These are phyloP conservation scores for Pleurotus tuber-regium DNA, from an alignment of 768 basidiomycete genomes.

Conservation along the genomic window DNA sequence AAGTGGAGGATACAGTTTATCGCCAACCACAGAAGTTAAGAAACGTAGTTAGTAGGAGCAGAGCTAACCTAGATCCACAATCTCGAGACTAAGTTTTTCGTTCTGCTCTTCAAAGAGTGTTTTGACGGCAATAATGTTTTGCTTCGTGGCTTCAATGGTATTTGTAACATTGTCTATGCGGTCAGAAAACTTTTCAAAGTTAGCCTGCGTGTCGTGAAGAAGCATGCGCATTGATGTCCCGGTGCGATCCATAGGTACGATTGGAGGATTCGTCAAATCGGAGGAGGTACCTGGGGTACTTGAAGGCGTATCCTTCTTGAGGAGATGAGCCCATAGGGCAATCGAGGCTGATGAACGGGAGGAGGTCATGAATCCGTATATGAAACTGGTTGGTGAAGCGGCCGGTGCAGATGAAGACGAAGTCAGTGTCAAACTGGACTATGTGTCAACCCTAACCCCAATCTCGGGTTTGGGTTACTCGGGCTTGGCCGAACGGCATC, in stretches of 20 bases:
- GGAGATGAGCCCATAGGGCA: constrained; percentile 57
- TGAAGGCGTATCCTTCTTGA: constrained; percentile 38
- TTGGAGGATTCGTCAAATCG: constrained; percentile 32
- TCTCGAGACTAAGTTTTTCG: constrained; percentile 53
- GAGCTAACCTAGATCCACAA: constrained; percentile 56
- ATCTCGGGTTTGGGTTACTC: background rate
- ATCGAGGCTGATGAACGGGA: constrained; percentile 28
- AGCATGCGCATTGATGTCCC: constrained; percentile 71
- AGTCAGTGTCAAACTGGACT: background rate
- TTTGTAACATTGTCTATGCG: constrained; percentile 51
- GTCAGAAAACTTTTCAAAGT: constrained; percentile 64
- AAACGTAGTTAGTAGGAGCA: too few relatives aligned
- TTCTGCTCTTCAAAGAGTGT: constrained; percentile 58
- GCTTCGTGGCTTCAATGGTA: constrained; percentile 48
- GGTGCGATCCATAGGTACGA: constrained; percentile 58
- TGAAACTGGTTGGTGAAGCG: background rate
- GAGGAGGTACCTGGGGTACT: constrained; percentile 21
- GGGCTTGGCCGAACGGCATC: background rate
- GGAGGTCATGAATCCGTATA: background rate
- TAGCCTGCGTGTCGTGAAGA: constrained; percentile 70
- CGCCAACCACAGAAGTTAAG: too few relatives aligned
- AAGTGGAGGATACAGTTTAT: too few relatives aligned
- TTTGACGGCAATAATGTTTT: constrained; percentile 51
- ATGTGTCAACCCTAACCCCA: background rate
- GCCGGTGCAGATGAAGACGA: background rate